Evolutionary conservation across 306 rosid genomes (phyloP).

Genomic region (Acacia crassicarpa): DNA sequence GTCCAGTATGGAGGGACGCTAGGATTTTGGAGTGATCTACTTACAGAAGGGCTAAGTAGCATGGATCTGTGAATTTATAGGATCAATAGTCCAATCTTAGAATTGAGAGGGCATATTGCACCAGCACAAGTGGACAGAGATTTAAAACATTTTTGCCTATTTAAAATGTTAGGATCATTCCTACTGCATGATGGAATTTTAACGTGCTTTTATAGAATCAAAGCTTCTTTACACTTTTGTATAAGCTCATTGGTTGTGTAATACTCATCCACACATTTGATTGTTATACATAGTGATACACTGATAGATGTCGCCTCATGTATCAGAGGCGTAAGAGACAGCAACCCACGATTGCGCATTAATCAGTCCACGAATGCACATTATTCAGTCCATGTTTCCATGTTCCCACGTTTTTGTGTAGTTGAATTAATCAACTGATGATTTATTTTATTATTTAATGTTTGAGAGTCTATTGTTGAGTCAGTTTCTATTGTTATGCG

Average conservation of each 20-base stretch:
- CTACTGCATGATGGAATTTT: conserved; percentile 14
- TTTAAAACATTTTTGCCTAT: not conserved
- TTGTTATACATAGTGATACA: not conserved
- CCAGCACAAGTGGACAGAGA: not conserved
- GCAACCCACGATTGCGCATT: too few species aligned
- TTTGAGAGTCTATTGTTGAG: accelerated
- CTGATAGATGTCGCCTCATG: not conserved
- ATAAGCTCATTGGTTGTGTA: not conserved
- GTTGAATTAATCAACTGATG: too few species aligned
- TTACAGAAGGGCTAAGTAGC: not conserved
- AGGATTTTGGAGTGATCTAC: not conserved
- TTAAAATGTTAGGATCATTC: not conserved
- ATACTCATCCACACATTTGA: not conserved
- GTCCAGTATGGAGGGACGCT: not conserved
- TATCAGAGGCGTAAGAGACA: too few species aligned
- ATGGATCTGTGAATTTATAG: not conserved
- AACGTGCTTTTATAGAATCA: conserved; percentile 8
- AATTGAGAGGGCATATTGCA: not conserved
- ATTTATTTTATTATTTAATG: too few species aligned
- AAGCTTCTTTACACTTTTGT: not conserved
- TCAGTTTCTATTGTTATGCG: too few species aligned
- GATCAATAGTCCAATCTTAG: not conserved
- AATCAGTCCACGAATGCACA: too few species aligned
- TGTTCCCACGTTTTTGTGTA: accelerated
- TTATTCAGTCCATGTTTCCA: too few species aligned